Evolutionary conservation across 2,329 filamentous ascomycete genomes (phyloP).

Genomic region (Amauroascus niger): DNA sequence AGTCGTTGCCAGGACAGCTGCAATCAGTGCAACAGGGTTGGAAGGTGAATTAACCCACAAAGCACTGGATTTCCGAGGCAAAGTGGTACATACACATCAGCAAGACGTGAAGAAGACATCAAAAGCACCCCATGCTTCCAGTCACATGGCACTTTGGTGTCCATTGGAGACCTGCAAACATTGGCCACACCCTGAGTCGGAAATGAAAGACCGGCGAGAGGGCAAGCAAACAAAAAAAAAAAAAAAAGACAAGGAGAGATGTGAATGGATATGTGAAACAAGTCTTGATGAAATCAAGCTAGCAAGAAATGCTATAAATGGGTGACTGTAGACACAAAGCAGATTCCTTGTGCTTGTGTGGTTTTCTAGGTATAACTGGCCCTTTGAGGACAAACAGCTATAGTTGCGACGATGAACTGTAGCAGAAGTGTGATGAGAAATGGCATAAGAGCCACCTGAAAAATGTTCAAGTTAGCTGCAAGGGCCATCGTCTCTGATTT

Average conservation of each 20-base stretch:
- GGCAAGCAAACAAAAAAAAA: constrained; percentile 7
- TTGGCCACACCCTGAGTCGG: background rate
- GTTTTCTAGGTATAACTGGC: too few species aligned
- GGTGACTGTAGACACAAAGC: background rate
- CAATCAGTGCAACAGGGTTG: background rate
- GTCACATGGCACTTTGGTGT: background rate
- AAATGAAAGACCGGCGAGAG: constrained; percentile 2
- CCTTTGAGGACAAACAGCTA: background rate
- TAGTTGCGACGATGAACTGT: background rate
- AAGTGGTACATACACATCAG: background rate
- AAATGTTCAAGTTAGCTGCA: too few species aligned
- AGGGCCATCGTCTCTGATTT: background rate
- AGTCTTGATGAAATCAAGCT: background rate
- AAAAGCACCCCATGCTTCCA: background rate
- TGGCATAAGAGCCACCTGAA: background rate
- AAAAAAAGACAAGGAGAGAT: background rate
- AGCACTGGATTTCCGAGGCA: too few species aligned
- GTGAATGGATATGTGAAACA: background rate
- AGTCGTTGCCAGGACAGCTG: background rate
- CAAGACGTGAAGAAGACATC: background rate
- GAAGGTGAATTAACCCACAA: background rate
- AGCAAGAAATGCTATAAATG: background rate
- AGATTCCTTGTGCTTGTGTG: background rate
- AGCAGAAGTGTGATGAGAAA: background rate
- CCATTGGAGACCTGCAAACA: background rate